Base-by-base conservation (phyloP, 371 early-diverging fungal genomes). In the Cladochytrium tenue region DNA sequence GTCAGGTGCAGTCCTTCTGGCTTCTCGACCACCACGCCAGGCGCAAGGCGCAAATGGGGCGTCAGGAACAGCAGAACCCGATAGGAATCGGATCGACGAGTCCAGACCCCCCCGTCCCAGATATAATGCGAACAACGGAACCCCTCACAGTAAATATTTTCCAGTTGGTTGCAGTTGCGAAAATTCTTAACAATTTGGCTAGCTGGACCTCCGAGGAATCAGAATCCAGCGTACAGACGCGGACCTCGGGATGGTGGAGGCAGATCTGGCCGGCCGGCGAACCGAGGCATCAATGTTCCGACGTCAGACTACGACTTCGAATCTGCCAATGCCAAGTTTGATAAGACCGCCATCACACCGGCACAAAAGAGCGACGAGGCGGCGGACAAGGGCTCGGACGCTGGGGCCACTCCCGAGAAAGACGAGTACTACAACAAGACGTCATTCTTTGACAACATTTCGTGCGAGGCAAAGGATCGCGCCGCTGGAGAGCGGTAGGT, bases 381-480 rank as follows among this genome's bases (percentile, higher is more conserved):
- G 13, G 69, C 60, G 31, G 70, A 67, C 1, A 71, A 71, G 5
- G 79, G 75, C 27, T 80, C 15, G 34, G 67, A 59, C 17, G 63
- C 53, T n/a, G 50, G 50, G 10, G 64, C 51, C 3, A 23, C 31
- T 3, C 17, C 25, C n/a, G 33, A 51, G 2, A 51, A 52, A 20
- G 56, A 27, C 56, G 26, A 80, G 31, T 89, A 84, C 64, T 93
- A 93, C 74, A 81, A 89, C 76, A 89, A 90, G 70, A 83, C 76
- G 25, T 86, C 87, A 59, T 96, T 96, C 84, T 97, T 97, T 83
- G 98, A 97, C 72, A 90, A 96, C 75, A 97, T 97, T 69, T 96
- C 97, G 27, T 95, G 95, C 73, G 97, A 96, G 74, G 87, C 91
- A 32, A 94, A 93, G 75, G 97, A 96, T 70, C 88, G 94, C n/a